Base-by-base conservation (phyloP, 805 yeast species). In the Wickerhamiella azymoides region DNA sequence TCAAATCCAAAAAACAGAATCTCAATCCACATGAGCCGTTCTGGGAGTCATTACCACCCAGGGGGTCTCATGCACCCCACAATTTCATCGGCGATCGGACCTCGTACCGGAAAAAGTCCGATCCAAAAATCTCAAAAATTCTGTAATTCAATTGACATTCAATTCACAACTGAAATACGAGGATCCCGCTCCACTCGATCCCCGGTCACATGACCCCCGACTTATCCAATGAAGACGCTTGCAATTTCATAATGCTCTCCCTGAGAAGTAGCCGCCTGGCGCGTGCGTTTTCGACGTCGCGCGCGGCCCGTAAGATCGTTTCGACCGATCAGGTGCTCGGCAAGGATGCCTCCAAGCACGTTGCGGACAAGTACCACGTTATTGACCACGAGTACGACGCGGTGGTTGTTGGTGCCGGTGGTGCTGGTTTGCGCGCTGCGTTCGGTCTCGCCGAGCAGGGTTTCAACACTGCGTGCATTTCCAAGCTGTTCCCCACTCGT, bases 351-450 rank as follows among this genome's bases (percentile, higher is more conserved):
- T 67, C 80, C 18, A 62, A 66, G 41, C 69, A 73, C 49, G 69
- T 76, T 57, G 69, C 74, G 43, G 70, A 77, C 54, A 84, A 86
- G 61, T 89, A 92, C 67, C 92, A 85, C 61, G 80, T 89, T 52
- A 80, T 89, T 55, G 97, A 89, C 68, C 98, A 89, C 66, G 97
- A 92, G 66, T 89, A 92, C 68, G 98, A 89, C 71, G 86, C 96
- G 73, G 78, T 89, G 42, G 97, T 89, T 49, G 86, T 89, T 46
- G 98, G 98, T 61, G 98, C 98, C 48, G 98, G 98, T 61, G 98
- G 98, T 65, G 98, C 98, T 42, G 98, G 98, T 62, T 72, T 89
- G 50, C 80, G 98, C 70, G 98, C 98, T 36, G 97, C 98, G 33
- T 92, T 89, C 57, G 98, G 98, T 53, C 74, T 89, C 48, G 95